Percentiles rank a stretch among this genome's conserved stretches.
Evolutionary conservation across 176 grass and related monocot genomes (phyloP).

Genomic region (Stipa capillata): DNA sequence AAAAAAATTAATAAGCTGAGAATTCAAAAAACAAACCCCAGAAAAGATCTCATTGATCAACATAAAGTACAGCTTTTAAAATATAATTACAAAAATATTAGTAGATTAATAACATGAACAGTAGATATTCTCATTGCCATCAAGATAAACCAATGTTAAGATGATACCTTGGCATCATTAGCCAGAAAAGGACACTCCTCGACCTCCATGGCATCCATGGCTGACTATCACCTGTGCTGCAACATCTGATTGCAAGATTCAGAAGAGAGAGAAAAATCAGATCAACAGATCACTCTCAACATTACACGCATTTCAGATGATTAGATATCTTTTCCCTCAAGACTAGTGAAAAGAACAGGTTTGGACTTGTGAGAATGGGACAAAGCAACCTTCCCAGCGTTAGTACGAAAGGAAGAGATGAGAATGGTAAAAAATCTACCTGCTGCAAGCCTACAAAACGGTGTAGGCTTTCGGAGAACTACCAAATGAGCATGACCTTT

Average conservation of each 20-base stretch:
- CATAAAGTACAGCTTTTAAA: background rate
- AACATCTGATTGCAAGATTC: conserved; percentile 39
- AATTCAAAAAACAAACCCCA: background rate
- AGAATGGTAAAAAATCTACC: conserved; percentile 9
- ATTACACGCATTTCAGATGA: background rate
- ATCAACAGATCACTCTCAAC: conserved; percentile 23
- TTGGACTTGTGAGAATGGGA: background rate
- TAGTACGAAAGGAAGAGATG: background rate
- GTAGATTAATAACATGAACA: background rate
- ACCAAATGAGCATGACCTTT: background rate
- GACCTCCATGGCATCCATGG: conserved; percentile 39
- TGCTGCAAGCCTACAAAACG: background rate
- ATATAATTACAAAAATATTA: background rate
- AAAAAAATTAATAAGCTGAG: background rate
- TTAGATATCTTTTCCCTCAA: no score
- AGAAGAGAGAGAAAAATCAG: background rate
- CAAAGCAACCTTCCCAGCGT: conserved; percentile 1
- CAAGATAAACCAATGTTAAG: conserved; percentile 6
- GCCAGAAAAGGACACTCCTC: conserved; percentile 57
- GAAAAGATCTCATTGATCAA: background rate
- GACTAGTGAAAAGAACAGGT: background rate
- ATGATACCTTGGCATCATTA: conserved; percentile 69
- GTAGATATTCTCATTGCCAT: background rate
- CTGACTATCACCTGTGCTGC: background rate
- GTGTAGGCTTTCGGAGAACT: conserved; percentile 4